These are phyloP conservation scores for Crithidia bombi DNA, from an alignment of 208 protist species.

Conservation along the genomic window DNA sequence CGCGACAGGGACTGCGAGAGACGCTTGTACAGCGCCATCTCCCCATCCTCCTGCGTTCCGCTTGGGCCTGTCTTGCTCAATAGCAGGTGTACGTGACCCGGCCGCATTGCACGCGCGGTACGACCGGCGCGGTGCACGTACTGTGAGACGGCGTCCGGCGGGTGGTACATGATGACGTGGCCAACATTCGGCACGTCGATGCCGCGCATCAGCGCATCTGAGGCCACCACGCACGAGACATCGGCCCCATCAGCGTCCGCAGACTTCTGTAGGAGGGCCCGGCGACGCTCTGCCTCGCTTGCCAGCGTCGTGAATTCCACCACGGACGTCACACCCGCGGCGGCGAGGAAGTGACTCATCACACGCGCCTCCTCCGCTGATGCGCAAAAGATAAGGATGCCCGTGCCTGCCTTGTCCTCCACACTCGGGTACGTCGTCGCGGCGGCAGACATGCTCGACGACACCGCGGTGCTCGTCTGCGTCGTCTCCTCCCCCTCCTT, in stretches of 20 bases:
- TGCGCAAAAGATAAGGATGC: slow-evolving; percentile 86
- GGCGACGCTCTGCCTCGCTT: slow-evolving; percentile 71
- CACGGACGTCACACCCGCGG: slow-evolving; percentile 62
- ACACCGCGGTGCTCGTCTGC: neutral
- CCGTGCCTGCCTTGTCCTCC: slow-evolving; percentile 62
- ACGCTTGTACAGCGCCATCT: slow-evolving; percentile 73
- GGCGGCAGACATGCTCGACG: slow-evolving; percentile 4
- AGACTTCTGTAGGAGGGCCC: slow-evolving; percentile 53
- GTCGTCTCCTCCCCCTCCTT: slow-evolving; percentile 11
- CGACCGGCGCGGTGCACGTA: slow-evolving; percentile 97
- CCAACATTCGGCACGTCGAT: slow-evolving; percentile 89
- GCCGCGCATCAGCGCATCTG: slow-evolving; percentile 89
- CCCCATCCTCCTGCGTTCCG: slow-evolving; percentile 65
- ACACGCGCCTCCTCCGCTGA: slow-evolving; percentile 89
- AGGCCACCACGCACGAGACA: slow-evolving; percentile 73
- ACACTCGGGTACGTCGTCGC: slow-evolving; percentile 46
- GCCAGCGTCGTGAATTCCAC: slow-evolving; percentile 89
- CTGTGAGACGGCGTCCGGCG: slow-evolving; percentile 90
- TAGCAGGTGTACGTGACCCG: slow-evolving; percentile 80
- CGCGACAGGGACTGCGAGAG: slow-evolving; percentile 58
- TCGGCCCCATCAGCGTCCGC: neutral
- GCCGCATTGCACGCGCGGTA: slow-evolving; percentile 94
- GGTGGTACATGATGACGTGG: slow-evolving; percentile 92
- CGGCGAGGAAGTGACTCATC: slow-evolving; percentile 84
- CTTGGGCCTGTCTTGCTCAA: slow-evolving; percentile 75